Conservation (phyloP, 176 grass and related monocot genomes). For the Musa troglodytarum region DNA sequence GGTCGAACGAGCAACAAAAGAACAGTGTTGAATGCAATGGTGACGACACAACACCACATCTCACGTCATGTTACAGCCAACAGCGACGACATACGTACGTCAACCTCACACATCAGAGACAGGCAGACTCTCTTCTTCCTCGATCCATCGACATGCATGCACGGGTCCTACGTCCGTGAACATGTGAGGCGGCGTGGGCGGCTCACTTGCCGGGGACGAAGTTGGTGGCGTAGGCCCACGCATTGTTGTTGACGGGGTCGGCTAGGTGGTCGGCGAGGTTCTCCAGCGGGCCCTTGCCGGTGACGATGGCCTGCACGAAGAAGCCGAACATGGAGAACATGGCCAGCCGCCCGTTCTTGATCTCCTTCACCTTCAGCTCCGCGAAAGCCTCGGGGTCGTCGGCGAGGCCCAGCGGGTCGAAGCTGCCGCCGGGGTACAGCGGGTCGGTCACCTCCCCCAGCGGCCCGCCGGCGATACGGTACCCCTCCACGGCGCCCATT, state of each 20-base stretch:
- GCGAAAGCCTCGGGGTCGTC: constrained; percentile 15
- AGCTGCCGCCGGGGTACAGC: constrained; percentile 18
- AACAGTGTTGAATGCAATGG: no score
- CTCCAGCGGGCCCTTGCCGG: constrained; percentile 15
- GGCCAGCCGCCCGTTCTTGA: constrained; percentile 19
- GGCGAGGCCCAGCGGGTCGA: constrained; percentile 18
- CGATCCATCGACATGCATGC: no score
- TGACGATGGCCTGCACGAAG: constrained; percentile 18
- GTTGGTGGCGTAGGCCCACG: constrained; percentile 11
- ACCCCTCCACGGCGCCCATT: constrained; percentile 18
- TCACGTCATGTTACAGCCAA: no score
- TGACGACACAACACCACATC: no score
- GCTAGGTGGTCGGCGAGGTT: constrained; percentile 15
- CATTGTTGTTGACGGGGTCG: constrained; percentile 17
- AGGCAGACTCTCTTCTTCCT: no score
- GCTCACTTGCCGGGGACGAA: constrained; percentile 7
- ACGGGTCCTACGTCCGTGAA: no score
- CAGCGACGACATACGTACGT: no score
- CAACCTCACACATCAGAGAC: no score
- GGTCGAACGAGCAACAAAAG: no score
- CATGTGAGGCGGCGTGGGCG: no score
- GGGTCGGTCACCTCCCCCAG: constrained; percentile 1
- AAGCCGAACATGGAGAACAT: constrained; percentile 22
- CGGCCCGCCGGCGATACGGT: constrained; percentile 7
- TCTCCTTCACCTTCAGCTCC: constrained; percentile 15